Evolutionary conservation across 139 green algal species (phyloP), one percentile per base, ranked within the genome.

Genomic region (Tetratostichococcus sp.): DNA sequence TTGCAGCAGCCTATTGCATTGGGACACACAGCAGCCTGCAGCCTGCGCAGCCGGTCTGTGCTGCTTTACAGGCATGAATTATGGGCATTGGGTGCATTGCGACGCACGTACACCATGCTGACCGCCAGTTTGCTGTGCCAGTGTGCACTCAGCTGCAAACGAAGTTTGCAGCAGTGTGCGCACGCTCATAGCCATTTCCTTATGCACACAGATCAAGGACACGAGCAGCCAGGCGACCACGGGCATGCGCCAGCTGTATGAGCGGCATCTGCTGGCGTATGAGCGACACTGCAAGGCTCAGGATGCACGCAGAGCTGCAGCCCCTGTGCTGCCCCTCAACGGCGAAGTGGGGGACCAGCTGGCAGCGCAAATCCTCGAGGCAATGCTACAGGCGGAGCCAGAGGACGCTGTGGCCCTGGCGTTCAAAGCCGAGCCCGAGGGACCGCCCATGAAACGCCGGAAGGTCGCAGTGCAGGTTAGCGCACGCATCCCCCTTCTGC

Each of bases 211-310:
- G 84, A 76, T 88, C 59, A 77, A 77, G 22, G 81, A 86, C 74
- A 89, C 84, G 65, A 83, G 32, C 57, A 72, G 82, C 50, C 93
- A 86, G 65, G 78, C 80, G 1, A 84, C 88, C 2, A 93, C 90
- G 78, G 75, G 79, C 35, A 69, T 97, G 65, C 85, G 90, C 8
- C 77, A 87, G 70, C 77, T 93, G 11, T 97, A 97, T 77, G 76
- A 91, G 67, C 90, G 87, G 79, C 87, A 91, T 43, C 85, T 97
- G 70, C 78, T 91, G 73, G 66, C 78, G 0, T 97, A 86, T 50
- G 89, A 94, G 75, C 79, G 91, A 31, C 77, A 88, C 42, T 77
- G 76, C 75, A 72, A 70, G 1, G 43, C 65, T 65, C 25, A 39
- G 50, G 19, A 30, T 59, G 39, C 39, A 32, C 28, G 70, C 42